Percentiles rank a stretch among this genome's conserved stretches.
Evolutionary conservation across 805 yeast genomes (phyloP).

Genomic region (Candida broadrunensis): DNA sequence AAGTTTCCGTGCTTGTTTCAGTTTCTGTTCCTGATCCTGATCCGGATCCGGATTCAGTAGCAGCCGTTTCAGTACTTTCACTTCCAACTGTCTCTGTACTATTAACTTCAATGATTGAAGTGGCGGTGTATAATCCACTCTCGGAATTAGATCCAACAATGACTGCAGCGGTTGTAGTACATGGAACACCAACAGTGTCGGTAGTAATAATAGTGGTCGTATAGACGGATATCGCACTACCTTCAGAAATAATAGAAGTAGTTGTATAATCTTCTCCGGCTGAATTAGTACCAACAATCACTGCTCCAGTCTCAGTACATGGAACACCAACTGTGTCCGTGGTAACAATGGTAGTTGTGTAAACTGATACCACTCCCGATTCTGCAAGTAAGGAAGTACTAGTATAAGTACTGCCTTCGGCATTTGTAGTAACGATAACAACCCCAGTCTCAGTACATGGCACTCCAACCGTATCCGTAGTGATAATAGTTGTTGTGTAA

Average conservation of each 20-base stretch:
- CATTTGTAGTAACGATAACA: constrained; percentile 3
- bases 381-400: constrained; percentile 3
- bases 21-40: too few relatives aligned
- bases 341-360: constrained; percentile 8
- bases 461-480: constrained; percentile 9
- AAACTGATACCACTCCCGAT: constrained; percentile 6
- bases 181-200: constrained; percentile 5
- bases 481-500: constrained; percentile 10
- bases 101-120: not conserved
- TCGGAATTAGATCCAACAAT: constrained; percentile 3
- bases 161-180: constrained; percentile 6
- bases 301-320: constrained; percentile 7
- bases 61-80: not conserved
- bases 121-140: constrained; percentile 4
- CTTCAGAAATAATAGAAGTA: not conserved
- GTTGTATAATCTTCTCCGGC: constrained; percentile 5
- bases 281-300: constrained; percentile 4
- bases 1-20: too few relatives aligned
- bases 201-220: constrained; percentile 10
- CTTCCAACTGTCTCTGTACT: not conserved
- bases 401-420: constrained; percentile 4
- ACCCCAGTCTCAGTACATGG: constrained; percentile 2
- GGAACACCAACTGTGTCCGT: constrained; percentile 7
- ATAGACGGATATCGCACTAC: not conserved
- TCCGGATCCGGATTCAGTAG: not conserved